Base-by-base conservation (phyloP, 1,139 yeast species). In the Pichia sp. region DNA sequence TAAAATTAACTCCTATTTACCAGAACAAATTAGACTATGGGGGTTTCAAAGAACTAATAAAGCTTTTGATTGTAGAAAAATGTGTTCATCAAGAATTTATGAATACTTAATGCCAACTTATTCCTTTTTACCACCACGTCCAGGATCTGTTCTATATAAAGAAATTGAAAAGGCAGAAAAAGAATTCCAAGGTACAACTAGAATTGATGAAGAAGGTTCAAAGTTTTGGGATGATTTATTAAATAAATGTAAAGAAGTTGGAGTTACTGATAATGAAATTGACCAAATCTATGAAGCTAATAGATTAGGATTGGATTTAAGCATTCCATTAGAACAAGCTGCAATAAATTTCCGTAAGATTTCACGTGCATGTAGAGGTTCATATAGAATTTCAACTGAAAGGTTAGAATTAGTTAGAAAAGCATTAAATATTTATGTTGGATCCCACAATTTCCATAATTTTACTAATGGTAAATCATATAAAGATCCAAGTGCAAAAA, bases 401-500 rank as follows among this genome's bases (percentile, higher is more conserved):
- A 79, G 91, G 55, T 74, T 93, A 38, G 76, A 76, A 8, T 66
- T 75, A 44, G 78, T 91, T 63, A 76, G 95, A 57, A 73, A 76
- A 18, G 86, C 91, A 5, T 80, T 93, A 79, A 72, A 79, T 51
- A 76, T 78, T 53, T 93, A 87, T 64, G 79, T 84, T 58, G 98
- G 98, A 16, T 83, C 90, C 41, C 96, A 93, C 69, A 93, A 93
- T 67, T 93, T 91, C 77, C 98, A 93, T 69, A 93, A 93, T 68
- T 93, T 87, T 71, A 95, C 99, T 0, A 71, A 89, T 52, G 97
- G 97, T 28, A 93, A 93, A 68, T 70, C 77, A n/a, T 89, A 78
- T 70, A 85, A 81, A 60, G 98, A 93, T 62, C 85, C 96, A 30
- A 84, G 95, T 58, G 84, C 96, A 2, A 76, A 78, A 55, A 75